Percentiles rank a stretch among this genome's conserved stretches.
Conservation (phyloP, 208 protist species). For the Naegleria gruberi region DNA sequence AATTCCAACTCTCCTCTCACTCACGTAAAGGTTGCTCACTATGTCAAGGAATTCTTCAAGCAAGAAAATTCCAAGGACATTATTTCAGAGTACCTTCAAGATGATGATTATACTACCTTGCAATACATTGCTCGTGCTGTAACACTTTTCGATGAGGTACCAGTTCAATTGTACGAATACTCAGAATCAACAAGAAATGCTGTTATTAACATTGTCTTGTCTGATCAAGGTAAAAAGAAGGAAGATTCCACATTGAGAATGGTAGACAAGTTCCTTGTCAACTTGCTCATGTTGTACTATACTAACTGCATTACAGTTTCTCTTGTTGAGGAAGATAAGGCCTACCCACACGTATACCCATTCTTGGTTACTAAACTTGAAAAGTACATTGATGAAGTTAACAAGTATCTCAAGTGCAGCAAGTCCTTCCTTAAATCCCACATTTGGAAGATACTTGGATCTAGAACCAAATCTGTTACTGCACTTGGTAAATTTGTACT, state of each 20-base stretch:
- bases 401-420: not conserved
- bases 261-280: not conserved
- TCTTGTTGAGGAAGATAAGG: not conserved
- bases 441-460: not conserved
- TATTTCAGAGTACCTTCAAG: not conserved
- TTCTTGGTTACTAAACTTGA: not conserved
- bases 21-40: not conserved
- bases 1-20: not conserved
- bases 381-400: not conserved
- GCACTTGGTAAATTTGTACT: not conserved
- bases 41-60: not conserved
- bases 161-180: not conserved
- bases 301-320: not conserved
- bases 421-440: not conserved
- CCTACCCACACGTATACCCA: not conserved
- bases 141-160: conserved; percentile 16
- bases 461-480: not conserved
- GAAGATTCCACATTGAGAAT: not conserved
- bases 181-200: not conserved
- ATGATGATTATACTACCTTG: not conserved
- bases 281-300: not conserved
- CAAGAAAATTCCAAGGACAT: not conserved
- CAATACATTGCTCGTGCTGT: not conserved
- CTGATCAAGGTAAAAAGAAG: not conserved
- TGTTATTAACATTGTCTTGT: not conserved